Evolutionary conservation across 2,329 filamentous ascomycete genomes (phyloP).

Genomic region (Pseudophaeomoniella oleicola): DNA sequence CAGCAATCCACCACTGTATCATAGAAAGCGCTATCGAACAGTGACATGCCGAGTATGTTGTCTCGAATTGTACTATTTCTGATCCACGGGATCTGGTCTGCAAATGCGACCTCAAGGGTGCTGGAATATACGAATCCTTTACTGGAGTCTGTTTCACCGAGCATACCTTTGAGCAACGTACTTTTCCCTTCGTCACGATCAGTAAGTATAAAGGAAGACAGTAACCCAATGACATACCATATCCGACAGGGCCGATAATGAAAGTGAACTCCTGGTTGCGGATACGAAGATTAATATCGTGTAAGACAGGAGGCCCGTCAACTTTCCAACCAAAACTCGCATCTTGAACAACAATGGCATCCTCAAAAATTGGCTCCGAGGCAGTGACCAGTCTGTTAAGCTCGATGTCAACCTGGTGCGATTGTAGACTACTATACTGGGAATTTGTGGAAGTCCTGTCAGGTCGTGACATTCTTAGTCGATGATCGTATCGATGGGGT

Average conservation of each 20-base stretch:
- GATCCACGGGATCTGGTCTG: slow-evolving; percentile 11
- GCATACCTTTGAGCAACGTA: slow-evolving; percentile 10
- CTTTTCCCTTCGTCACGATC: slow-evolving; percentile 8
- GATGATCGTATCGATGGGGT: not conserved
- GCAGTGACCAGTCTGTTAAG: not conserved
- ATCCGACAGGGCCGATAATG: slow-evolving; percentile 14
- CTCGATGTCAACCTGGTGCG: not conserved
- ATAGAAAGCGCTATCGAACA: slow-evolving; percentile 13
- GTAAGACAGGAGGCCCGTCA: slow-evolving; percentile 20
- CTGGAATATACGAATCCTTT: slow-evolving; percentile 8
- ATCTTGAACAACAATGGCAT: slow-evolving; percentile 26
- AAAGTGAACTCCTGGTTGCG: slow-evolving; percentile 8
- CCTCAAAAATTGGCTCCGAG: slow-evolving; percentile 1
- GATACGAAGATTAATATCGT: slow-evolving; percentile 11
- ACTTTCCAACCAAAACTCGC: slow-evolving; percentile 33
- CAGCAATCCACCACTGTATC: slow-evolving; percentile 13
- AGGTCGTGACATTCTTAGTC: not conserved
- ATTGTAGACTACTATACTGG: not conserved
- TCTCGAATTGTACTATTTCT: slow-evolving; percentile 10
- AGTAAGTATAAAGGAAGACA: too few relatives aligned
- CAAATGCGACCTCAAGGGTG: slow-evolving; percentile 7
- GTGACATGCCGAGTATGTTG: slow-evolving; percentile 11
- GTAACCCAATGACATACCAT: slow-evolving; percentile 5
- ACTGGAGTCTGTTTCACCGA: slow-evolving; percentile 8
- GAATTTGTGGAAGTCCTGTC: not conserved